These are phyloP conservation scores for Calonectria pseudoturangicola DNA, from an alignment of 2,329 filamentous ascomycete genomes.

Conservation along the genomic window DNA sequence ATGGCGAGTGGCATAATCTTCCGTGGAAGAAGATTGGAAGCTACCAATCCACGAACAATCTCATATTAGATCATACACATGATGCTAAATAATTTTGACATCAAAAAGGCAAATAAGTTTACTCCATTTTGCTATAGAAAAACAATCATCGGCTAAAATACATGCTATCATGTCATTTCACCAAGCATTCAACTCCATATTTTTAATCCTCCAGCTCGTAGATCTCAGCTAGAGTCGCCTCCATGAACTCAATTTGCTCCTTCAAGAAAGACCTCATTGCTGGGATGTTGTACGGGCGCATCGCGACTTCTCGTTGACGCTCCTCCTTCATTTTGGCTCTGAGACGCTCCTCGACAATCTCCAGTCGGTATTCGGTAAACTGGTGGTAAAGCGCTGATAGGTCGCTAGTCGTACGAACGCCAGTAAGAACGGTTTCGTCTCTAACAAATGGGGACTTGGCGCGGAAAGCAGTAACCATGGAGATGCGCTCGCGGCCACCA, in stretches of 20 bases:
- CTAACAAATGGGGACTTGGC: conserved; percentile 71
- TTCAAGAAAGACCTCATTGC: conserved; percentile 42
- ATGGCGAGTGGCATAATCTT: too few species aligned
- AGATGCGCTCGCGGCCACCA: conserved; percentile 77
- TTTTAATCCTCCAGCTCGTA: conserved; percentile 35
- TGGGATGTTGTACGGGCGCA: conserved; percentile 43
- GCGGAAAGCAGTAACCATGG: conserved; percentile 79
- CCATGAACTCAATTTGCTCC: conserved; percentile 52
- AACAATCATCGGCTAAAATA: background rate
- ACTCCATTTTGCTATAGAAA: background rate
- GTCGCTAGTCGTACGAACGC: conserved; percentile 73
- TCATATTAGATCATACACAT: too few species aligned
- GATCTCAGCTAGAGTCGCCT: conserved; percentile 45
- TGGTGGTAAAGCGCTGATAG: conserved; percentile 38
- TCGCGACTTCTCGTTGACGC: conserved; percentile 40
- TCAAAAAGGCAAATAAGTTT: too few species aligned
- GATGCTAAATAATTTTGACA: too few species aligned
- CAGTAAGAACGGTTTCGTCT: conserved; percentile 77
- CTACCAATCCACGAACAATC: too few species aligned
- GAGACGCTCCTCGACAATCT: conserved; percentile 73
- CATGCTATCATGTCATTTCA: background rate
- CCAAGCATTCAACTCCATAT: background rate
- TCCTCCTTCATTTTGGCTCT: conserved; percentile 44
- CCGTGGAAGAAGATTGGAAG: too few species aligned
- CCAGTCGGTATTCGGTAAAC: conserved; percentile 42